Evolutionary conservation across 768 basidiomycete species (phyloP).

Genomic region (Daedaleopsis nitida): DNA sequence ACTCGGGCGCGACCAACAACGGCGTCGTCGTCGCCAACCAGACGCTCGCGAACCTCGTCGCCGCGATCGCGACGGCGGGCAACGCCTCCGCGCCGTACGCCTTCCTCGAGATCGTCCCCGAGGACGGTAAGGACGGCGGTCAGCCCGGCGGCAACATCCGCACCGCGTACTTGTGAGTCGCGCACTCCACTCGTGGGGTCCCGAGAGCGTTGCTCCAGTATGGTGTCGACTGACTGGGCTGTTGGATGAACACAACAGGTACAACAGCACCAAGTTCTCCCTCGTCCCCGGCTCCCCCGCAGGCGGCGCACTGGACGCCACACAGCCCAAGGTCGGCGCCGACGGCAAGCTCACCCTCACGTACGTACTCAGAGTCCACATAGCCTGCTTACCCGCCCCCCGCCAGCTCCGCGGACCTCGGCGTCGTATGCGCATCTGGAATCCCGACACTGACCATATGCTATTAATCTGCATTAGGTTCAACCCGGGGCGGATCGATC

Average conservation of each 20-base stretch:
- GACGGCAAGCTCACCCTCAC: constrained; percentile 43
- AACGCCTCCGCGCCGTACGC: constrained; percentile 42
- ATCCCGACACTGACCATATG: too few species aligned
- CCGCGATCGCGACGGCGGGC: constrained; percentile 41
- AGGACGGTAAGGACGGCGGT: constrained; percentile 58
- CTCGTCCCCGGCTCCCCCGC: constrained; percentile 48
- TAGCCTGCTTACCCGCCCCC: neutral
- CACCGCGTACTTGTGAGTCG: constrained; percentile 50
- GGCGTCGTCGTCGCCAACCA: constrained; percentile 54
- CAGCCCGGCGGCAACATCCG: constrained; percentile 67
- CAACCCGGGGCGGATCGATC: constrained; percentile 66
- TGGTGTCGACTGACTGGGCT: neutral
- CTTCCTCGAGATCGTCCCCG: constrained; percentile 51
- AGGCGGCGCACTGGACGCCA: constrained; percentile 52
- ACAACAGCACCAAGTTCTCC: constrained; percentile 48
- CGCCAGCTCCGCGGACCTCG: neutral
- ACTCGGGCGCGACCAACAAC: constrained; percentile 51
- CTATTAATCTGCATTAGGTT: too few species aligned
- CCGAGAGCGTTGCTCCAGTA: too few species aligned
- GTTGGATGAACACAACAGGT: constrained; percentile 30
- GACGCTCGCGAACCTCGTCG: constrained; percentile 50
- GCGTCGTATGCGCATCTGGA: too few species aligned
- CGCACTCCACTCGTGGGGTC: too few species aligned
- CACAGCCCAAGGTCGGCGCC: constrained; percentile 37
- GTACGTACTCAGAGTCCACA: constrained; percentile 27